Percentiles rank a stretch among this genome's conserved stretches.
Evolutionary conservation across 345 rosid genomes (phyloP).

Genomic region (Zanthoxylum bungeanum): DNA sequence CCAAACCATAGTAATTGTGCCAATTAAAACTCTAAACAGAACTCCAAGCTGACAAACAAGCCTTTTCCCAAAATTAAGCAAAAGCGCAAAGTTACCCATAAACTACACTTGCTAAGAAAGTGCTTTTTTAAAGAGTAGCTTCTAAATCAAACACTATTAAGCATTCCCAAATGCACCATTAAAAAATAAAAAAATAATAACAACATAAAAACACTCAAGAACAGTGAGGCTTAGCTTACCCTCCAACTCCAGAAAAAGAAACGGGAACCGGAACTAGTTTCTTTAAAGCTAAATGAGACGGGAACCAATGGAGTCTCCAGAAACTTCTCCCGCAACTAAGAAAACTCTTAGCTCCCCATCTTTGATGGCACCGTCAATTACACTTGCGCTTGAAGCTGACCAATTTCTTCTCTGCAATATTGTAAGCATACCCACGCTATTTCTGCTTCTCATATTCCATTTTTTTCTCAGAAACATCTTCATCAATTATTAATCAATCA

Average conservation of each 20-base stretch:
- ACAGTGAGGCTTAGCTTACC: slow-evolving; percentile 47
- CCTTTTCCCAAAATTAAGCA: background rate
- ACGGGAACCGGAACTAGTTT: slow-evolving; percentile 63
- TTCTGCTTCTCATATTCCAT: background rate
- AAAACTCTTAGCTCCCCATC: slow-evolving; percentile 84
- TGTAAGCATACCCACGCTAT: slow-evolving; percentile 1
- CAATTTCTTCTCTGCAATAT: slow-evolving; percentile 21
- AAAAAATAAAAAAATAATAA: background rate
- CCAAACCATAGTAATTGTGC: background rate
- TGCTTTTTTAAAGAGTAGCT: background rate
- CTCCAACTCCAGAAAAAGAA: slow-evolving; percentile 88
- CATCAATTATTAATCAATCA: background rate
- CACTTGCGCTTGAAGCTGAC: slow-evolving; percentile 38
- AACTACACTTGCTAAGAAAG: background rate
- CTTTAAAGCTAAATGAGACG: slow-evolving; percentile 78
- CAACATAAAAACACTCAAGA: background rate
- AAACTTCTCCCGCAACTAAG: slow-evolving; percentile 85
- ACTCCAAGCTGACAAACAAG: too few relatives aligned
- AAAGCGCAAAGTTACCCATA: background rate
- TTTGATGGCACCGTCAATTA: slow-evolving; percentile 42
- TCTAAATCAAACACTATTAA: background rate
- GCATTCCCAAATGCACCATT: background rate
- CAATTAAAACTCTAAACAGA: background rate
- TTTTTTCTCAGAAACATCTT: background rate
- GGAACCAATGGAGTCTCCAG: slow-evolving; percentile 81